Base-by-base conservation (phyloP, 2,329 filamentous ascomycete species). In the Pseudocercospora fuligena region DNA sequence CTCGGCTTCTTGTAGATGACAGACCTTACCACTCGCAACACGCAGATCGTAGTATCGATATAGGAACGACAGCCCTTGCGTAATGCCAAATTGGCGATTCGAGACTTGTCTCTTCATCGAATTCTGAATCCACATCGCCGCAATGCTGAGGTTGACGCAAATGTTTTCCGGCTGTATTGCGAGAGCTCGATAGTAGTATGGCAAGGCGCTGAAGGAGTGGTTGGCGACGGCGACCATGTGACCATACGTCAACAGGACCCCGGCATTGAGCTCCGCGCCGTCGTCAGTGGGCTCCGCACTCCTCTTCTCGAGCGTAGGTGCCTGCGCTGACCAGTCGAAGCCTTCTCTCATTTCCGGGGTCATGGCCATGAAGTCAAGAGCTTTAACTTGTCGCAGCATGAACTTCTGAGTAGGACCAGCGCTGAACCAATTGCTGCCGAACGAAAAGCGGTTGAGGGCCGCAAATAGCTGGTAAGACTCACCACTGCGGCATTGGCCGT, bases 321-420 rank as follows among this genome's bases (percentile, higher is more conserved):
- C 78, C 63, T 79, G 78, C 29, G 81, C 79, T 47, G 80, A 76
- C 71, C 80, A 79, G 29, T 82, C 79, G 69, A 79, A 81, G 57
- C 71, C 76, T 1, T 81, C 72, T 14, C 85, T 82, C 27, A 84
- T 80, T 14, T 84, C 81, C 14, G 86, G 82, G 2, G 83, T 82
- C 2, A 90, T 82, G 2, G 91, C 83, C 4, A 83, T 81, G 69
- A 87, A 90, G 78, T 99, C 95, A 82, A 97, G 92, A 3, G 89
- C 88, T 78, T 97, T 96, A 80, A 99, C 92, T 79, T 97, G 93
- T 4, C 95, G 89, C 65, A 97, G 84, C 74, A 98, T 89, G 76
- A 92, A 97, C 78, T 98, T 98, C 78, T 97, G 93, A 21, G 90
- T 90, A 0, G 92, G 90, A 0, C 92, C 91, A 2, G 90, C 90